Evolutionary conservation across 2,329 filamentous ascomycete genomes (phyloP), one percentile per base, ranked within the genome.

Genomic region (Alternaria tenuissima): DNA sequence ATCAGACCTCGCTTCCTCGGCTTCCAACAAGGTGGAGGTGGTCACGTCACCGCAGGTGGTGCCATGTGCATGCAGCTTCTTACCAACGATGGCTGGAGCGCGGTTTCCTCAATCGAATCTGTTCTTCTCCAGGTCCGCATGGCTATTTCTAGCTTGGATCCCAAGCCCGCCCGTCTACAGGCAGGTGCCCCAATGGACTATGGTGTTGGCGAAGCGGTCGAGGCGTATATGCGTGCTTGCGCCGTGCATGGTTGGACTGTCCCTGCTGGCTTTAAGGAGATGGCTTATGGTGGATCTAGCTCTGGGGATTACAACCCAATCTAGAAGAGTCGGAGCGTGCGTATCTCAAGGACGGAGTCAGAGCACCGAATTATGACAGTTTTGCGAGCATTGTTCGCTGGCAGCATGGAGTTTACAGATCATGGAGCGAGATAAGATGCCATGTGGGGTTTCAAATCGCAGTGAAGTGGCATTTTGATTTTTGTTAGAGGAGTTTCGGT

Each of bases 41-140:
- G 93, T 0, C 92, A 97, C 75, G 89, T 97, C 61, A 96, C 94
- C 0, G 81, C 84, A 1, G 94, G 94, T 24, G 94, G 94, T 1
- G 91, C 93, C 1, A 87, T 97, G 80, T 90, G 88, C 76, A 94
- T 96, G 88, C 56, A 95, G 77, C 83, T 95, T 5, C 83, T 97
- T 63, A 96, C 93, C 1, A 93, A 89, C 76, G 87, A 87, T 7
- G 94, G 93, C 26, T 97, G 94, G 94, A 88, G 85, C 22, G 88
- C 91, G 0, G 88, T 86, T 1, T 87, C 85, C 52, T 88, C 86
- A 18, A 88, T 97, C 66, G 93, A 97, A 74, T 90, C 88, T 52
- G 88, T 97, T 3, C 80, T 97, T 14, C 76, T 96, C 26, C 91
- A 96, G 76, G 89, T 97, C 24, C 89, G 91, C 22, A 80, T 96